These are phyloP conservation scores for Dioscorea zingiberensis DNA, from an alignment of 106 monocot species.

Conservation along the genomic window DNA sequence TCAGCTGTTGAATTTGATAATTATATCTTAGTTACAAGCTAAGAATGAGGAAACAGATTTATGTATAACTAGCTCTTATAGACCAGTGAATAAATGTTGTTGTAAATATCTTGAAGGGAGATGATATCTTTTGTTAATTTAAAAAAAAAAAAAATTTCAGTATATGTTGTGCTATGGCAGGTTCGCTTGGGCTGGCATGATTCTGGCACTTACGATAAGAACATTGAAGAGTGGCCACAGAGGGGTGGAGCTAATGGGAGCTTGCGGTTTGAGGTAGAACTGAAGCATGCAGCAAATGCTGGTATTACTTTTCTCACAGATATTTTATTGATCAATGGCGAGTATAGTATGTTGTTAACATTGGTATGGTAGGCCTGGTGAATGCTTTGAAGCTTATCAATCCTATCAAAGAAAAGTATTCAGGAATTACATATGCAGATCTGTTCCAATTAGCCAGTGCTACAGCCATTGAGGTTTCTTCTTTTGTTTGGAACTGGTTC, in stretches of 20 bases:
- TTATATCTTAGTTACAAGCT: too few relatives aligned
- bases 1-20: too few relatives aligned
- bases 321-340: too few relatives aligned
- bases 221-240: constrained; percentile 84
- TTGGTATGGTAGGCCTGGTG: constrained; percentile 61
- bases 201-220: constrained; percentile 95
- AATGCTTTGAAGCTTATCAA: constrained; percentile 94
- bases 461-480: constrained; percentile 79
- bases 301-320: constrained; percentile 26
- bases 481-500: not conserved
- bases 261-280: constrained; percentile 76
- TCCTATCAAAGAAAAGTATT: constrained; percentile 92
- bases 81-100: too few relatives aligned
- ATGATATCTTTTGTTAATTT: too few relatives aligned
- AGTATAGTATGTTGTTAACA: not conserved
- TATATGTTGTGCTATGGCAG: constrained; percentile 20
- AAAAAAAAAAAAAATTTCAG: not conserved
- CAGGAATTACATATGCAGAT: constrained; percentile 84
- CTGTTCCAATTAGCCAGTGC: constrained; percentile 98
- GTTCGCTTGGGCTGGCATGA: constrained; percentile 98
- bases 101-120: too few relatives aligned
- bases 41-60: too few relatives aligned
- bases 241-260: constrained; percentile 98
- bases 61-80: too few relatives aligned
- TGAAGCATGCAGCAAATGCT: constrained; percentile 94